phyloP scores from a whole-genome alignment of 225 moss, liverwort and hornwort genomes.

The Pseudisothecium myosuroides region DNA sequence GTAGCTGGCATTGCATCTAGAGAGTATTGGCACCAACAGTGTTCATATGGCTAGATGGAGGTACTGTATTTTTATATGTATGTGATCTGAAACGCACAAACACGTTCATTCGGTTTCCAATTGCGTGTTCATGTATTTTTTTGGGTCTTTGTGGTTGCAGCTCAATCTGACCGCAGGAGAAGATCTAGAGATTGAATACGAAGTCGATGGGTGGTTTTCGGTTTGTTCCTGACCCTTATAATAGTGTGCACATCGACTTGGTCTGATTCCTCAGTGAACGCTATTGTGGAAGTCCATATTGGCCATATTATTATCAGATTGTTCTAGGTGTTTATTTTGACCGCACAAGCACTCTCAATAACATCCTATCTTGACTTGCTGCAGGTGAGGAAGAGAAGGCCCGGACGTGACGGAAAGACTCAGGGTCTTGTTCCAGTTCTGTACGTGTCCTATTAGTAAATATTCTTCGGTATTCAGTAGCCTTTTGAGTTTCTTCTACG shows the following conservation, averaged over 20 bases:
- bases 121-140: not conserved
- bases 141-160: slow-evolving; percentile 30
- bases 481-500: not conserved
- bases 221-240: slow-evolving; percentile 34
- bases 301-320: not conserved
- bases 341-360: not conserved
- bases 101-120: not conserved
- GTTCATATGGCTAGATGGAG: not conserved
- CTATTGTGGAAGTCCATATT: not conserved
- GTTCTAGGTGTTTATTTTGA: not conserved
- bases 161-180: slow-evolving; percentile 78
- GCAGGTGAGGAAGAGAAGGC: slow-evolving; percentile 51
- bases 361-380: slow-evolving; percentile 1
- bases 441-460: slow-evolving; percentile 30
- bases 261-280: not conserved
- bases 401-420: slow-evolving; percentile 45
- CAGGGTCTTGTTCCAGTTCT: slow-evolving; percentile 60
- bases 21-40: not conserved
- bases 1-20: not conserved
- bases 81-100: not conserved
- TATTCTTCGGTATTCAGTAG: not conserved
- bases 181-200: slow-evolving; percentile 96
- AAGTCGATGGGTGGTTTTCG: slow-evolving; percentile 98
- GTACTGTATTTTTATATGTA: not conserved
- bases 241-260: not conserved